Conservation (phyloP, 2,329 filamentous ascomycete genomes). For the Phaeophleospora eucalypticola region DNA sequence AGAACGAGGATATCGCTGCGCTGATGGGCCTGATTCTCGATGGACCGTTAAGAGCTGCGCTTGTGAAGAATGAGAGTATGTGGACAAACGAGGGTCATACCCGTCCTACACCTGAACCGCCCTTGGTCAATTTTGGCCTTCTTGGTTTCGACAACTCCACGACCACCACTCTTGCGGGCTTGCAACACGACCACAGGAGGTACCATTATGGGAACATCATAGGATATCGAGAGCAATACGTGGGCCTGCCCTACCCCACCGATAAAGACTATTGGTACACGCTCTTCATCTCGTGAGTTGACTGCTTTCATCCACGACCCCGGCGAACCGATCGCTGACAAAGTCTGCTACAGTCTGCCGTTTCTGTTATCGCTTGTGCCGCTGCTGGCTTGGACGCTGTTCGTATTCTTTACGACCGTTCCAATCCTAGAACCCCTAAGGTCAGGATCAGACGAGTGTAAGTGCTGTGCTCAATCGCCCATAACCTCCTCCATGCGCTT, state of each 20-base stretch:
- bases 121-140: neutral
- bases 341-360: neutral
- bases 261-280: neutral
- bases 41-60: neutral
- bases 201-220: neutral
- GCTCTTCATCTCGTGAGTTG: neutral
- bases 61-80: neutral
- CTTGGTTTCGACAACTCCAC: neutral
- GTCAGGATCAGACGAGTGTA: too few relatives aligned
- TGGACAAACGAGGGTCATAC: neutral
- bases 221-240: neutral
- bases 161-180: too few relatives aligned
- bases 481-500: constrained; percentile 26
- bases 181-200: neutral
- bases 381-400: neutral
- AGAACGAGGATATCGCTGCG: neutral
- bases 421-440: too few relatives aligned
- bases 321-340: neutral
- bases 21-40: neutral
- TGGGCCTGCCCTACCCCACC: neutral
- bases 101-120: neutral
- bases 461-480: constrained; percentile 18
- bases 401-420: neutral
- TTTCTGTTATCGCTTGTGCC: neutral
- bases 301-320: neutral